Percentiles rank a stretch among this genome's conserved stretches.
phyloP scores from a whole-genome alignment of 805 yeast genomes.

The Metschnikowia continentalis region DNA sequence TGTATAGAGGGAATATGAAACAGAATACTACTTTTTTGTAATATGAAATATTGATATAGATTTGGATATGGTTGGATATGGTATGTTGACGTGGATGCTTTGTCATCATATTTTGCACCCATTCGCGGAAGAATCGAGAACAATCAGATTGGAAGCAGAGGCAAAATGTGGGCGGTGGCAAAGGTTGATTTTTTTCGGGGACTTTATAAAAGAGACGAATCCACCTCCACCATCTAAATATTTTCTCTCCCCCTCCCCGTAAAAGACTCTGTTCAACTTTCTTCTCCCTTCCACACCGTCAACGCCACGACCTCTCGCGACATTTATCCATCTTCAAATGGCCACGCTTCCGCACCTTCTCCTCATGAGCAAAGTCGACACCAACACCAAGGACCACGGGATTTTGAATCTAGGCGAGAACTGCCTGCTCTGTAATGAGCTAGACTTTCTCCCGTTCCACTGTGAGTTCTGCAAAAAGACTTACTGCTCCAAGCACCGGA shows the following conservation, averaged over 20 bases:
- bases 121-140: conserved; percentile 7
- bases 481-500: conserved; percentile 51
- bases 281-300: not conserved
- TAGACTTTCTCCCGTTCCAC: conserved; percentile 56
- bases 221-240: not conserved
- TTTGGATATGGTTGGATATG: not conserved
- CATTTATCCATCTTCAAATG: not conserved
- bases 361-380: conserved; percentile 21
- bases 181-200: not conserved
- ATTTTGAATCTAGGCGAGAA: conserved; percentile 57
- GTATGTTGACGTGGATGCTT: not conserved
- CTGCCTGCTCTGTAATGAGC: conserved; percentile 47
- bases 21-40: too few relatives aligned
- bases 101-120: conserved; percentile 5
- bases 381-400: conserved; percentile 26
- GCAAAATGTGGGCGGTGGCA: conserved; percentile 1
- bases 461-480: conserved; percentile 46
- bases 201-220: not conserved
- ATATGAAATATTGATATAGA: too few relatives aligned
- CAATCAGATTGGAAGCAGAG: not conserved
- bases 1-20: too few relatives aligned
- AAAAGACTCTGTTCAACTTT: not conserved
- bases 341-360: conserved; percentile 12
- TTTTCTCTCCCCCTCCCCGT: too few relatives aligned
- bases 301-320: conserved; percentile 5